These are phyloP conservation scores for Globisporangium mamillatum DNA, from an alignment of 352 stramenopile species.

Conservation along the genomic window DNA sequence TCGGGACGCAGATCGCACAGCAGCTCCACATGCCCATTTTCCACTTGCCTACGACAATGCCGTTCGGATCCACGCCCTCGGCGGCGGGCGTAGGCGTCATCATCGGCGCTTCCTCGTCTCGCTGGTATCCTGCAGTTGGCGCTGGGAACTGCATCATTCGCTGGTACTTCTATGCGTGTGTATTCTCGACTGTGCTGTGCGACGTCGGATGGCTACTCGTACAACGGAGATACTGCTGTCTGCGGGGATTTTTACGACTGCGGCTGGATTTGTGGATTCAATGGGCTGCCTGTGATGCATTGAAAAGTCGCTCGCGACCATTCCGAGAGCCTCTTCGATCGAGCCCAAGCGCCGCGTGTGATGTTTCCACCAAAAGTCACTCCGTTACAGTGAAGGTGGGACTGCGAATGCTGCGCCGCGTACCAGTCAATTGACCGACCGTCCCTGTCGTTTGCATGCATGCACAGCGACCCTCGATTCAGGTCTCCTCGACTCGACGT, in stretches of 20 bases:
- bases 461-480: not conserved
- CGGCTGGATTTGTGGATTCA: not conserved
- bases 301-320: conserved; percentile 5
- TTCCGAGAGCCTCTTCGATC: not conserved
- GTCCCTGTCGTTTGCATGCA: not conserved
- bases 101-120: conserved; percentile 12
- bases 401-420: not conserved
- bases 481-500: not conserved
- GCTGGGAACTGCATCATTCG: conserved; percentile 11
- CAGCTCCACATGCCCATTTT: conserved; percentile 29
- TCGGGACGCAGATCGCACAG: conserved; percentile 19
- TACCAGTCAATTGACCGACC: too few relatives aligned
- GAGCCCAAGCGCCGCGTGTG: not conserved
- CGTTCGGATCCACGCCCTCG: conserved; percentile 28
- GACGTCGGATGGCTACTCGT: not conserved
- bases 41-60: conserved; percentile 31
- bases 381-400: not conserved
- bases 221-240: not conserved
- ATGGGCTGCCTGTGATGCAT: not conserved
- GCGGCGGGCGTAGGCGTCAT: conserved; percentile 18
- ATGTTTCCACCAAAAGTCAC: not conserved
- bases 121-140: conserved; percentile 9
- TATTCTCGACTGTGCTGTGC: not conserved
- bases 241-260: not conserved
- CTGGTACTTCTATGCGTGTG: not conserved